These are phyloP conservation scores for Cryptococcus sp. DNA, from an alignment of 1,284 basidiomycete species.

Conservation along the genomic window DNA sequence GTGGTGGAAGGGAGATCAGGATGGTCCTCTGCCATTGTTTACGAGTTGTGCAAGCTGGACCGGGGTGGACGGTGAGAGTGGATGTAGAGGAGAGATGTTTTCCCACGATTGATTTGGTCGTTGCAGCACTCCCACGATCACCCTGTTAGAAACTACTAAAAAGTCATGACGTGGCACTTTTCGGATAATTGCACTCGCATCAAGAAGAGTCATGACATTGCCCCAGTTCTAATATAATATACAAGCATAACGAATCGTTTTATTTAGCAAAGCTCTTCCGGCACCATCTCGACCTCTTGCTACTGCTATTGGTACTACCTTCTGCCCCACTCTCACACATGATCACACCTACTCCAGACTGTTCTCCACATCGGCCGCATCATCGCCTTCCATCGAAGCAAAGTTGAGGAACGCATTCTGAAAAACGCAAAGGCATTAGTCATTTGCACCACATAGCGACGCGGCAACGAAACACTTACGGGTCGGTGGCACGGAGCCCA, in stretches of 20 bases:
- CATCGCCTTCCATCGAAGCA: conserved; percentile 79
- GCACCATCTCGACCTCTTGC: too few relatives aligned
- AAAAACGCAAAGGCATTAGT: neutral
- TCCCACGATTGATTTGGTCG: conserved; percentile 15
- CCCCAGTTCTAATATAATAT: too few relatives aligned
- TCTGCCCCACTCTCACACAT: too few relatives aligned
- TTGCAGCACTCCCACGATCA: neutral
- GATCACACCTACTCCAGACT: conserved; percentile 40
- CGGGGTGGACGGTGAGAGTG: conserved; percentile 16
- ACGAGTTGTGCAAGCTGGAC: conserved; percentile 1
- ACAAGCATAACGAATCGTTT: too few relatives aligned
- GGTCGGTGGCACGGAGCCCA: conserved; percentile 94
- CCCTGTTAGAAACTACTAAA: neutral
- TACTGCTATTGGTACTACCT: too few relatives aligned
- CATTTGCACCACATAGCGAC: neutral
- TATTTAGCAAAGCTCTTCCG: too few relatives aligned
- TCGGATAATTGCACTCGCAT: too few relatives aligned
- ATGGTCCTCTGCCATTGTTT: conserved; percentile 8
- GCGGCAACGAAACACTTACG: conserved; percentile 27
- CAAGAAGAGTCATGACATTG: too few relatives aligned
- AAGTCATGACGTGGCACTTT: neutral
- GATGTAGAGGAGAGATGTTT: conserved; percentile 11
- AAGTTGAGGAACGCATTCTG: conserved; percentile 88
- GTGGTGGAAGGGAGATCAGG: conserved; percentile 11
- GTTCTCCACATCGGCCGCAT: conserved; percentile 88